A percentile compares a stretch with the other conserved stretches of the same genome.
phyloP scores from a whole-genome alignment of 1,139 yeast genomes.

The Suzukiozyma palmioleophila region DNA sequence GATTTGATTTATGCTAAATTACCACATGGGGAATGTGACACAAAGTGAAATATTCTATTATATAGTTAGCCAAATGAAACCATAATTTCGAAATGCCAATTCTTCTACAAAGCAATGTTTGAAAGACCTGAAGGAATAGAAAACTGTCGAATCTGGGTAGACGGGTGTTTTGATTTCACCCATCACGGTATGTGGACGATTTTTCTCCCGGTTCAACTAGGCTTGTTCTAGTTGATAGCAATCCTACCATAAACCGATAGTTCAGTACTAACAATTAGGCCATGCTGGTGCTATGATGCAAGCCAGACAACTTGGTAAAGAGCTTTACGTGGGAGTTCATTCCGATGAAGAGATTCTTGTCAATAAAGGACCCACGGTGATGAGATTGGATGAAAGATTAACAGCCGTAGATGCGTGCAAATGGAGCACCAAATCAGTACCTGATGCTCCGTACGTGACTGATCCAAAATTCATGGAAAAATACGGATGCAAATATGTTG shows the following conservation, averaged over 20 bases:
- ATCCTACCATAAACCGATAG: too few relatives aligned
- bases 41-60: neutral
- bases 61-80: neutral
- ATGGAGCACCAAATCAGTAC: conserved; percentile 75
- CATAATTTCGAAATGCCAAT: neutral
- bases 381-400: conserved; percentile 75
- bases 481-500: conserved; percentile 78
- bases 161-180: conserved; percentile 96
- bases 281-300: conserved; percentile 97
- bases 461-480: conserved; percentile 75
- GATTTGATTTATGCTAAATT: too few relatives aligned
- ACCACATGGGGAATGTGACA: neutral
- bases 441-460: conserved; percentile 93
- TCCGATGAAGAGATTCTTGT: conserved; percentile 77
- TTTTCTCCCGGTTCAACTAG: neutral
- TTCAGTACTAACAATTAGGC: conserved; percentile 27
- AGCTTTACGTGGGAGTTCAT: conserved; percentile 84
- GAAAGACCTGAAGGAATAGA: conserved; percentile 45
- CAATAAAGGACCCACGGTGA: conserved; percentile 93
- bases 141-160: conserved; percentile 71
- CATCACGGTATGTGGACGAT: conserved; percentile 68
- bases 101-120: conserved; percentile 21
- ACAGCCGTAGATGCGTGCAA: conserved; percentile 85
- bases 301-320: conserved; percentile 75
- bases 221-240: neutral